These are phyloP conservation scores for Arachnomyces sp. DNA, from an alignment of 2,329 filamentous ascomycete genomes.

Conservation along the genomic window DNA sequence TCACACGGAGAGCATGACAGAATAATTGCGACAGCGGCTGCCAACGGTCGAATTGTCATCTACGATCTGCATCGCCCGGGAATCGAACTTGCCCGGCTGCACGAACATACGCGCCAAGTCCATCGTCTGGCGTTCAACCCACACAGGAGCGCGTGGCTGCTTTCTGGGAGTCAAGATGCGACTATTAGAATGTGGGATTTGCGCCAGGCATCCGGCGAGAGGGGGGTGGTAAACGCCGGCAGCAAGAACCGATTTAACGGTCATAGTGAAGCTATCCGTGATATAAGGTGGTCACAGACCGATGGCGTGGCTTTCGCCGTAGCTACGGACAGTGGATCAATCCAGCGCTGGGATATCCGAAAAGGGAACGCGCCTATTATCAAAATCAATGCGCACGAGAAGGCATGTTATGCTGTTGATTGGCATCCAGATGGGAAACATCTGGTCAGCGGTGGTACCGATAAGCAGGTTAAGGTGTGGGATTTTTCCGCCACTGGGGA, in stretches of 20 bases:
- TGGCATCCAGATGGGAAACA: constrained; percentile 62
- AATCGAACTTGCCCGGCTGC: constrained; percentile 53
- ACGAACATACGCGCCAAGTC: constrained; percentile 58
- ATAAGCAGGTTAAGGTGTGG: constrained; percentile 57
- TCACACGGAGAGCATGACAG: constrained; percentile 53
- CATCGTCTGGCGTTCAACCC: constrained; percentile 59
- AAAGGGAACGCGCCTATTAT: constrained; percentile 49
- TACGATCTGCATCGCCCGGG: constrained; percentile 56
- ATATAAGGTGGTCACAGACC: constrained; percentile 57
- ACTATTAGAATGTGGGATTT: constrained; percentile 59
- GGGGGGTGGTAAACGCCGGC: constrained; percentile 43
- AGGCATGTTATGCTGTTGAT: constrained; percentile 53
- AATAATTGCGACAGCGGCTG: constrained; percentile 55
- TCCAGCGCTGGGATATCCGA: constrained; percentile 57
- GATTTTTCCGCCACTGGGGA: constrained; percentile 50
- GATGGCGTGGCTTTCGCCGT: constrained; percentile 56
- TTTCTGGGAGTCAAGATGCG: constrained; percentile 58
- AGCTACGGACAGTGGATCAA: constrained; percentile 54
- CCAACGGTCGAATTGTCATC: constrained; percentile 56
- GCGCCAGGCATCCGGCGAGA: constrained; percentile 42
- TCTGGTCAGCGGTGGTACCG: constrained; percentile 53
- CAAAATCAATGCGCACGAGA: constrained; percentile 54
- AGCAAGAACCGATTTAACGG: constrained; percentile 49
- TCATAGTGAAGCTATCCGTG: constrained; percentile 53
- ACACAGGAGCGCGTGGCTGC: constrained; percentile 49